Base-by-base conservation (phyloP, 2,329 filamentous ascomycete species). In the Atkinsonella hypoxylon region DNA sequence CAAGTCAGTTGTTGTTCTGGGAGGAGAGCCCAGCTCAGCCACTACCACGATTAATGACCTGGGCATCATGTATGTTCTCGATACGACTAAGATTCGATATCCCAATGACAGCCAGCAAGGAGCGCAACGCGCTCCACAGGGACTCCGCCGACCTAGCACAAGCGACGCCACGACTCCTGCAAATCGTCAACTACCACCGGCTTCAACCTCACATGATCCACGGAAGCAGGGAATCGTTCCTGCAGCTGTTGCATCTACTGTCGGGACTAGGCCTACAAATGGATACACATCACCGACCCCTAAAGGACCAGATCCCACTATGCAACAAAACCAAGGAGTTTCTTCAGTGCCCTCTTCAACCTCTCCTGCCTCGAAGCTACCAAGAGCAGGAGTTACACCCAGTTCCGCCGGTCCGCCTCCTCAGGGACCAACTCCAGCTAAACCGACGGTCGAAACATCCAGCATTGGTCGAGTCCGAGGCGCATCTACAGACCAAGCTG, bases 31-130 rank as follows among this genome's bases (percentile, higher is more conserved):
- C 13, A 97, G 90, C 65, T 90, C 89, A 15, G 85, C 88, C 30
- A 81, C 86, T 0, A 80, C 85, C 45, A 82, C 93, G 60, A 81
- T 87, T 32, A 84, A 83, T 54, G 93, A 98, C 64, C 74, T 98
- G 48, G 89, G 87, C 53, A 79, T 95, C 61, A 85, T 89, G 36
- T 98, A 97, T 66, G 79, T 96, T 56, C 74, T 98, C 54, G 93
- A 98, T 66, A 98, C 93, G 9, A 84, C 81, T 45, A 98, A 98
- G 69, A 98, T 98, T 58, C 81, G 93, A 56, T 98, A 98, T 67
- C 93, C 93, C 1, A 91, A 87, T 58, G 90, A 96, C 61, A 69
- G 74, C 4, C 64, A 65, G 49, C 64, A 61, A 49, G 56, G 53
- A 12, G 61, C 64, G 6, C 71, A 71, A 54, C 70, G 69, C 52